phyloP scores from a whole-genome alignment of 768 basidiomycete species.

The Kwoniella sp. region DNA sequence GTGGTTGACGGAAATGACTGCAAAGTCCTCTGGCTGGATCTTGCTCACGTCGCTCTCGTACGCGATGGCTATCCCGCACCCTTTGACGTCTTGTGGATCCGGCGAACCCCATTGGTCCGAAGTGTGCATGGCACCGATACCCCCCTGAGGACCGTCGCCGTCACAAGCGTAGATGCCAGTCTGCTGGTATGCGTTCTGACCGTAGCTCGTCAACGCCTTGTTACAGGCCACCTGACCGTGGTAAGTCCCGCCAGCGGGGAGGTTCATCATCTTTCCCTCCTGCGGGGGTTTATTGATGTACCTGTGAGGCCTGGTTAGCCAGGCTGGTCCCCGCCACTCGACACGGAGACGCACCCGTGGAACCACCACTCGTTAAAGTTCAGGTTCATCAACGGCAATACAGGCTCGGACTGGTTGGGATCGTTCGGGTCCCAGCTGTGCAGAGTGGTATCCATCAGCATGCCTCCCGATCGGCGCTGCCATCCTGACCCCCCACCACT shows the following conservation, averaged over 20 bases:
- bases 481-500: constrained; percentile 9
- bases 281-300: constrained; percentile 42
- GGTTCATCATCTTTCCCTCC: constrained; percentile 32
- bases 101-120: constrained; percentile 32
- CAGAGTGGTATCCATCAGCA: too few relatives aligned
- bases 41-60: constrained; percentile 35
- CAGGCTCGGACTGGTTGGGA: constrained; percentile 40
- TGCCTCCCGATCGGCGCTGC: too few relatives aligned
- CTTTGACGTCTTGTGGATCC: constrained; percentile 40
- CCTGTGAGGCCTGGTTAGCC: too few relatives aligned
- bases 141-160: constrained; percentile 23
- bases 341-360: too few relatives aligned
- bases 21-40: constrained; percentile 39
- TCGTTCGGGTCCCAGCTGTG: constrained; percentile 35
- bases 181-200: constrained; percentile 21
- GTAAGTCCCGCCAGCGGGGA: constrained; percentile 41
- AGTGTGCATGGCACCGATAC: constrained; percentile 46
- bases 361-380: constrained; percentile 47
- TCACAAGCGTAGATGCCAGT: constrained; percentile 43
- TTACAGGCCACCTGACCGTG: constrained; percentile 43
- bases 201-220: constrained; percentile 34
- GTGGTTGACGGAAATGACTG: constrained; percentile 37
- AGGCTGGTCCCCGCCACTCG: too few relatives aligned
- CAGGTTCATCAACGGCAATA: constrained; percentile 35
- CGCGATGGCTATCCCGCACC: constrained; percentile 41